Evolutionary conservation across 768 basidiomycete species (phyloP), one percentile per base, ranked within the genome.

Genomic region (Phlebiopsis flavidoalba): DNA sequence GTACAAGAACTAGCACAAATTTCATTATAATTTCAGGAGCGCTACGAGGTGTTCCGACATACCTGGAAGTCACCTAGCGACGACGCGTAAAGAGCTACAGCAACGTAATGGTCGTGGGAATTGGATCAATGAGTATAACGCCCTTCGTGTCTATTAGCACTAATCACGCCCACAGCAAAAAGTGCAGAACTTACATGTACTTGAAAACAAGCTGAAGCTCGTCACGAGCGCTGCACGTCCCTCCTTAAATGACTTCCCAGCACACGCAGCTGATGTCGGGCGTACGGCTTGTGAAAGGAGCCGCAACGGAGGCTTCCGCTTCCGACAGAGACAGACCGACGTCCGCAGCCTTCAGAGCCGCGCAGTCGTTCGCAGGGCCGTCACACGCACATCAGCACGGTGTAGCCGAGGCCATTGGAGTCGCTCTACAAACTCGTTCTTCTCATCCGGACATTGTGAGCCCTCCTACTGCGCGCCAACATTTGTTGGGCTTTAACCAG

Each of bases 401-500:
- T 96, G 71, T 98, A 99, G 10, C 96, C 97, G 22, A 99, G 81
- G 1, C 83, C 79, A n/a, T 67, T 98, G 97, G 11, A 99, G 79
- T 1, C 96, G 84, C 72, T 98, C 96, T 17, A 99, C 93, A 17
- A 98, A 86, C 72, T 99, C 97, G 66, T 98, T 96, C 76, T 99
- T 99, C 78, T 98, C 97, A 70, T 98, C 97, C 0, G 97, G 97
- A 99, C 97, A 99, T 98, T n/a, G n/a, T n/a, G n/a, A n/a, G n/a
- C n/a, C n/a, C n/a, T n/a, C n/a, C n/a, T n/a, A n/a, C n/a, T n/a
- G 22, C 97, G 85, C 8, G 97, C 95, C 71, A 95, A 99, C 50
- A 98, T 87, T 71, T 97, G 93, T 71, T 97, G 93, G 1, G 95
- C 86, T 73, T 96, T 96, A 35, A 98, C 91, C 19, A 99, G 86